Conservation (phyloP, 1,284 basidiomycete genomes). For the Lentinus polychrous region DNA sequence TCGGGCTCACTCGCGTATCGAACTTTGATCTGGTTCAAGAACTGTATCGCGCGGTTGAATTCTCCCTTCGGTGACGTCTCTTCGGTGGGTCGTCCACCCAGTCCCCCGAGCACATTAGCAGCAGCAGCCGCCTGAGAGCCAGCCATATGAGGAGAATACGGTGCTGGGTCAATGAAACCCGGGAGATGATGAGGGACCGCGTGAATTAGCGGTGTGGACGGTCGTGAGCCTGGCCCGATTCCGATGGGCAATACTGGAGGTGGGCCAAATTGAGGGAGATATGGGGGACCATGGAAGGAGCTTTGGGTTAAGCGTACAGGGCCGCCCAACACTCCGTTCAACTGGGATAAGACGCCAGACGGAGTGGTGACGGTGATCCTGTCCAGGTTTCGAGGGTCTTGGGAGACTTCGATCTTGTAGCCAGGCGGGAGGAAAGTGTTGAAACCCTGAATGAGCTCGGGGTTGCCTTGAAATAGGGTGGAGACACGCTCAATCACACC, state of each 20-base stretch:
- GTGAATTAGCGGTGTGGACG: slow-evolving; percentile 21
- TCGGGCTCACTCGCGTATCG: slow-evolving; percentile 89
- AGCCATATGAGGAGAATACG: slow-evolving; percentile 19
- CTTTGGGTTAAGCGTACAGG: slow-evolving; percentile 26
- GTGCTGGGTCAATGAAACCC: slow-evolving; percentile 11
- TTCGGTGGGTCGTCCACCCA: slow-evolving; percentile 24
- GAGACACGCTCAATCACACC: slow-evolving; percentile 98
- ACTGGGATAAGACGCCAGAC: slow-evolving; percentile 72
- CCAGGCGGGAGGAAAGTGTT: slow-evolving; percentile 98
- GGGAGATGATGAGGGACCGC: slow-evolving; percentile 10
- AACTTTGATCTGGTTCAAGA: slow-evolving; percentile 98
- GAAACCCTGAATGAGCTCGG: slow-evolving; percentile 93
- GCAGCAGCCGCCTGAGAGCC: slow-evolving; percentile 37
- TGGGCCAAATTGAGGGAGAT: slow-evolving; percentile 20
- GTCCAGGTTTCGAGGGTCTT: slow-evolving; percentile 68
- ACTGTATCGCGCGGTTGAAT: slow-evolving; percentile 97
- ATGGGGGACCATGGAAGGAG: slow-evolving; percentile 10
- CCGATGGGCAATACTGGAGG: slow-evolving; percentile 25
- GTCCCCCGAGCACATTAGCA: slow-evolving; percentile 53
- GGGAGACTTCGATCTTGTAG: slow-evolving; percentile 91
- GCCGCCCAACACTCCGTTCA: slow-evolving; percentile 31
- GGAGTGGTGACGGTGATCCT: slow-evolving; percentile 96
- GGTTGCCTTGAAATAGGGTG: slow-evolving; percentile 91
- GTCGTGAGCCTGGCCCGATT: slow-evolving; percentile 22
- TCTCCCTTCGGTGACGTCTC: slow-evolving; percentile 52